Base-by-base conservation (phyloP, 192 early-diverging fungal genomes). In the Coemansia sp. region DNA sequence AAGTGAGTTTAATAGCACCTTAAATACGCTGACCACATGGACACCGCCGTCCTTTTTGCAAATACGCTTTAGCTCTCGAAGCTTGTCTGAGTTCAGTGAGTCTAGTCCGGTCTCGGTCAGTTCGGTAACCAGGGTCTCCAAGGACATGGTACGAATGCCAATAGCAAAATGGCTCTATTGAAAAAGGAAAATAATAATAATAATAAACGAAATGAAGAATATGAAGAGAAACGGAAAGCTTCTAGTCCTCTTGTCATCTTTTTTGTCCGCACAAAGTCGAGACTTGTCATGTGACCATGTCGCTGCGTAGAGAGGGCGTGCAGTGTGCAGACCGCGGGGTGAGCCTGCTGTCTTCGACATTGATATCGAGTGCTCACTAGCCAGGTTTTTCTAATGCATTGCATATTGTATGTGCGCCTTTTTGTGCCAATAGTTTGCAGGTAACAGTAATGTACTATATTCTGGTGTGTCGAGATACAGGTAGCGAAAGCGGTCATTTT, bases 31-130 rank as follows among this genome's bases (percentile, higher is more conserved):
- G 4, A 6, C 41, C 3, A 68, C 32, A 4, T 64, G 23, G 11
- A 44, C 21, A 14, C 45, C 64, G 17, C 37, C 11, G 62, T 69
- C 65, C 42, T 19, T n/a, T 32, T 67, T 66, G 66, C 73, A 81
- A 21, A 25, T 23, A 7, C 39, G 32, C 37, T 82, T 82, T 15
- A 82, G 64, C 62, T 68, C 55, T 11, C 31, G 25, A 2, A 82
- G 62, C 25, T 62, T 67, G 19, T 29, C 53, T 0, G 21, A 1
- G 66, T 82, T 68, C 15, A 68, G 63, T 37, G 68, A 27, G 17
- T 74, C 79, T 12, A 41, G 27, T 9, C 71, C 71, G 6, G 45
- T 59, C 1, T 71, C 64, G 25, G 74, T 74, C 37, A 82, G 41
- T 37, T 74, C 74, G 0, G 62, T 48, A 23, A 82, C 70, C 36